phyloP scores from a whole-genome alignment of 768 basidiomycete species.

The Suillus discolor region DNA sequence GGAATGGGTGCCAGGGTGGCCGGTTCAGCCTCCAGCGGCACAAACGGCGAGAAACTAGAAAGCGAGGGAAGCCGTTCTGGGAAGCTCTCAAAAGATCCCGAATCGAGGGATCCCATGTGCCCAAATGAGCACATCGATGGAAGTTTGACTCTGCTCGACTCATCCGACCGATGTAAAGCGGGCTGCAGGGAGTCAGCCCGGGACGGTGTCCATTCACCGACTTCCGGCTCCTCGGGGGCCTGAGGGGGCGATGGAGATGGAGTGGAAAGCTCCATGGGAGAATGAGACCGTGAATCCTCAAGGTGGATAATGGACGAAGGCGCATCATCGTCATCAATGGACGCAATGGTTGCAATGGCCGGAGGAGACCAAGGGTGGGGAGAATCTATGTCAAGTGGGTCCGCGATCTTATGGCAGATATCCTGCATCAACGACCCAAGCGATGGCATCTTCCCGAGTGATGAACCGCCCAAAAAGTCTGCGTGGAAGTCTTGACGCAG shows the following conservation, averaged over 20 bases:
- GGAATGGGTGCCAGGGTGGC: background rate
- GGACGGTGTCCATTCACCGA: conserved; percentile 47
- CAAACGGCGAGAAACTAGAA: conserved; percentile 1
- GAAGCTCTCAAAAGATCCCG: background rate
- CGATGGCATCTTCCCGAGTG: conserved; percentile 32
- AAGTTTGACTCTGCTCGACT: conserved; percentile 3
- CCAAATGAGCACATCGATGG: conserved; percentile 9
- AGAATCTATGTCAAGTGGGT: conserved; percentile 13
- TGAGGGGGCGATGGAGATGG: conserved; percentile 35
- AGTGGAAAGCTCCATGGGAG: conserved; percentile 52
- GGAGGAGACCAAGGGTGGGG: conserved; percentile 21
- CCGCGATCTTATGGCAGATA: conserved; percentile 24
- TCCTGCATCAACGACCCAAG: conserved; percentile 34
- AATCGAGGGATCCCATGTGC: conserved; percentile 1
- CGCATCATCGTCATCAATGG: conserved; percentile 11
- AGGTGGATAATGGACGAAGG: conserved; percentile 12
- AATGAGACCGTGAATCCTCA: conserved; percentile 39
- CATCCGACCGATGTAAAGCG: conserved; percentile 7
- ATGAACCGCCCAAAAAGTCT: conserved; percentile 9
- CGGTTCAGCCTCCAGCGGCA: background rate
- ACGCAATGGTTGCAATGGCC: conserved; percentile 11
- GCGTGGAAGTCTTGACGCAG: conserved; percentile 19
- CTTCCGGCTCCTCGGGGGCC: conserved; percentile 36
- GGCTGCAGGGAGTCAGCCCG: conserved; percentile 35
- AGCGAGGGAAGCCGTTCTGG: conserved; percentile 1